Conservation (phyloP, 2,329 filamentous ascomycete genomes). For the Apiospora malaysiana region DNA sequence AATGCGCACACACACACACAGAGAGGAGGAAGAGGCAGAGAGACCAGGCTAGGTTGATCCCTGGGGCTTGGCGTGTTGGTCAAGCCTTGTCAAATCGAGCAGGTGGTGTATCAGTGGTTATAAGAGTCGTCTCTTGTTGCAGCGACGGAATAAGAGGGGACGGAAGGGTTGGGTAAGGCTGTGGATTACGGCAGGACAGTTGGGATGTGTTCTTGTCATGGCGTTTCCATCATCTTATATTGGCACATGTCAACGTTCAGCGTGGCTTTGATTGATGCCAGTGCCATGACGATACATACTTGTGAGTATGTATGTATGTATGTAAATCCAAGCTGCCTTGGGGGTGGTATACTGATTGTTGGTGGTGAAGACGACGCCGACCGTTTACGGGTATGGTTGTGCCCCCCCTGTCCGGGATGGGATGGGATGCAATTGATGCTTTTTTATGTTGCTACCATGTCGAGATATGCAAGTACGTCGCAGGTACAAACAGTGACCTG, state of each 20-base stretch:
- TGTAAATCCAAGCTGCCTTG: not conserved
- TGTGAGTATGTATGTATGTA: constrained; percentile 4
- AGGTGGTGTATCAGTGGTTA: not conserved
- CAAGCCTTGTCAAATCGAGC: not conserved
- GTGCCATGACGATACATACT: constrained; percentile 21
- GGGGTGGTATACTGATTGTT: constrained; percentile 7
- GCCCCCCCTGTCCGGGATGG: not conserved
- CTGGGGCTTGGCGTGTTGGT: not conserved
- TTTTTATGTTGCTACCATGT: constrained; percentile 1
- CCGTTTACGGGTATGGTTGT: constrained; percentile 4
- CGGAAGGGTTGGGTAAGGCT: constrained; percentile 8
- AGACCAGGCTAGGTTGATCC: not conserved
- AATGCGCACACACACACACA: not conserved
- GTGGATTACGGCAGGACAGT: constrained; percentile 5
- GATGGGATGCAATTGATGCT: not conserved
- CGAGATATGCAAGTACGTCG: constrained; percentile 10
- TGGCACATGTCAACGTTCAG: constrained; percentile 20
- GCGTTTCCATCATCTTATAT: constrained; percentile 18
- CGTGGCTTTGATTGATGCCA: constrained; percentile 16
- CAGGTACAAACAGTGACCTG: constrained; percentile 12
- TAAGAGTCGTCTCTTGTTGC: not conserved
- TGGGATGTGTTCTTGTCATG: constrained; percentile 16
- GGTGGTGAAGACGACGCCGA: not conserved
- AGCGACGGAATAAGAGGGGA: not conserved
- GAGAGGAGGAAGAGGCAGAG: too few species aligned